Evolutionary conservation across 805 yeast genomes (phyloP), one percentile per base, ranked within the genome.

Genomic region (Sugiyamaella qingdaonensis): DNA sequence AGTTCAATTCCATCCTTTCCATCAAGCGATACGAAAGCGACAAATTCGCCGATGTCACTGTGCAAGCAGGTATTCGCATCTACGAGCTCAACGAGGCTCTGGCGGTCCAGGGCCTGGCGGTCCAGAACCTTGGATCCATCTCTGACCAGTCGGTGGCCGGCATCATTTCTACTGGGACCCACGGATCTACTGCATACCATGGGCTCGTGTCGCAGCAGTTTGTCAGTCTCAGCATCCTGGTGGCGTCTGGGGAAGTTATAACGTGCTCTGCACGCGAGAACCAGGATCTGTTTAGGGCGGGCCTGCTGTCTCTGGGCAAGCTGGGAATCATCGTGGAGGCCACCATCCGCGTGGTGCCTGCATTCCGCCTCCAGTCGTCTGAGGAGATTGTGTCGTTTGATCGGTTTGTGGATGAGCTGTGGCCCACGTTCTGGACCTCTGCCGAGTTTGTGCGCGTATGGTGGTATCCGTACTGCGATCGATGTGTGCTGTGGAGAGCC

Each of bases 401-500:
- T 21, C 80, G 88, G 5, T 71, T 92, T 21, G 69, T 92, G 60
- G 75, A 81, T 55, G 71, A 72, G 54, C 53, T 59, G 11, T 89
- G 95, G 89, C 88, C 86, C 59, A 74, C 76, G 11, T 69, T 92
- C 44, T 92, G 97, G 96, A 80, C 87, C 2, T 82, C 88, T 46
- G 78, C 89, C n/a, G 99, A 92, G 71, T 92, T 82, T 64, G 85
- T 90, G 45, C 81, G 98, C 58, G 81, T 90, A 48, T 92, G 98
- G 97, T 94, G 98, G 98, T 94, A 86, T 69, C 98, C 99, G 1
- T 94, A 92, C 68, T 77, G 94, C 14, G 80, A 81, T 49, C 85
- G 85, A 64, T 88, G 96, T 73, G 82, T 90, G 32, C 73, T 90
- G 47, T 92, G 98, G 97, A 80, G 95, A 65, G 98, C 96, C 36